A percentile compares a stretch with the other conserved stretches of the same genome.
Evolutionary conservation across 306 rosid species (phyloP).

Genomic region (Casuarina glauca): DNA sequence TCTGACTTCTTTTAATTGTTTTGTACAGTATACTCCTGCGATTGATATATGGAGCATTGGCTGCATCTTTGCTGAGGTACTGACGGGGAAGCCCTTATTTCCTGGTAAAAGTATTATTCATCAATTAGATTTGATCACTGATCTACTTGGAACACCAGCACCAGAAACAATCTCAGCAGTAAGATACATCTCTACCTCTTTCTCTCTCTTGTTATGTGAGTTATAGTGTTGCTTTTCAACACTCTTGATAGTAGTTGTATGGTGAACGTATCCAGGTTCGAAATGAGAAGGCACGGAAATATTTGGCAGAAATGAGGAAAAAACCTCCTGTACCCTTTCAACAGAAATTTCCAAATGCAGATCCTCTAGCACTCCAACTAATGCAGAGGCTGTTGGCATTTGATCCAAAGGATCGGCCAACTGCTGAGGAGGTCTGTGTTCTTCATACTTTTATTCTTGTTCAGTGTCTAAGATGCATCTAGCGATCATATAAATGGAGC

Average conservation of each 20-base stretch:
- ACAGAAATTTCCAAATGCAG: slow-evolving; percentile 77
- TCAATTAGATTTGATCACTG: slow-evolving; percentile 94
- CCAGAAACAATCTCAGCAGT: slow-evolving; percentile 71
- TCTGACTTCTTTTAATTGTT: slow-evolving; percentile 38
- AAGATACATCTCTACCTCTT: slow-evolving; percentile 32
- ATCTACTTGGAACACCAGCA: slow-evolving; percentile 86
- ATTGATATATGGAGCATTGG: slow-evolving; percentile 99
- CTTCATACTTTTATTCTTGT: slow-evolving; percentile 1
- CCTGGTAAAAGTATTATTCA: slow-evolving; percentile 93
- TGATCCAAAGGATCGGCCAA: slow-evolving; percentile 93
- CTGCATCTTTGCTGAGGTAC: slow-evolving; percentile 95
- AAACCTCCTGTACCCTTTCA: slow-evolving; percentile 62
- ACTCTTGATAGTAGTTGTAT: slow-evolving; percentile 13
- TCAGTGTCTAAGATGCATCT: neutral
- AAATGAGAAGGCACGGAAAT: slow-evolving; percentile 90
- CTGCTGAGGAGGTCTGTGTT: slow-evolving; percentile 82
- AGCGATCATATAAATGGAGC: slow-evolving; percentile 14
- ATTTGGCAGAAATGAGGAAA: slow-evolving; percentile 67
- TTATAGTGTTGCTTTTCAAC: slow-evolving; percentile 3
- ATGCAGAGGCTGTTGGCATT: slow-evolving; percentile 82
- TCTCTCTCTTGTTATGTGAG: slow-evolving; percentile 11
- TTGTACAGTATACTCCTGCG: slow-evolving; percentile 88
- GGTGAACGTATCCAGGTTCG: slow-evolving; percentile 65
- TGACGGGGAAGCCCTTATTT: slow-evolving; percentile 89
- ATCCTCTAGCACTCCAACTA: slow-evolving; percentile 69